These are phyloP conservation scores for Tulasnella sp. DNA, from an alignment of 768 basidiomycete species.

Conservation along the genomic window DNA sequence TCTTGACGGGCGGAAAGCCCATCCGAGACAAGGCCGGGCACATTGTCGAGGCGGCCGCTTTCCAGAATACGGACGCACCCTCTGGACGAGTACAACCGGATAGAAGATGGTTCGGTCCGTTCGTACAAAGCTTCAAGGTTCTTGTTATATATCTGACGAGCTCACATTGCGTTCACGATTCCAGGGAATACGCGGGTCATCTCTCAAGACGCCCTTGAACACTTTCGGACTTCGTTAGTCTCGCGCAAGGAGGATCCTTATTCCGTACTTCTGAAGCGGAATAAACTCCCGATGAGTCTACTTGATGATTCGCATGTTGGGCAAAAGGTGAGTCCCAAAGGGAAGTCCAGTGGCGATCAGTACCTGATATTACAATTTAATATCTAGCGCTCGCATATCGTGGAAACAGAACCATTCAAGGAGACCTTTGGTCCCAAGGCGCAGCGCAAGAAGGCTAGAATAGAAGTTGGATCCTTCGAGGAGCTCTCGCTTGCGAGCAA, in stretches of 20 bases:
- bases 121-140: too few relatives aligned
- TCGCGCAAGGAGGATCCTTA: conserved; percentile 89
- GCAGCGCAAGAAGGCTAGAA: conserved; percentile 77
- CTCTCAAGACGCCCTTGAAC: conserved; percentile 89
- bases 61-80: conserved; percentile 87
- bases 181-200: conserved; percentile 98
- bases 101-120: conserved; percentile 90
- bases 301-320: conserved; percentile 75
- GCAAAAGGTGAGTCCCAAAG: conserved; percentile 40
- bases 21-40: conserved; percentile 86
- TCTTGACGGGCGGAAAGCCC: conserved; percentile 88
- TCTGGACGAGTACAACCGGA: conserved; percentile 92
- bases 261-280: conserved; percentile 83
- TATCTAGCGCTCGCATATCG: conserved; percentile 74
- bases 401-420: conserved; percentile 88
- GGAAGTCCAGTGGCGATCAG: conserved; percentile 11
- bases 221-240: conserved; percentile 83
- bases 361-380: not conserved
- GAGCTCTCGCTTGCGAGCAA: conserved; percentile 57
- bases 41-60: conserved; percentile 85
- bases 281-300: conserved; percentile 95
- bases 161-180: not conserved
- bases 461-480: conserved; percentile 86
- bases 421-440: conserved; percentile 96
- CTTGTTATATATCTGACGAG: not conserved